phyloP scores from a whole-genome alignment of 2,329 filamentous ascomycete species.

The Hypoxylon sp. region DNA sequence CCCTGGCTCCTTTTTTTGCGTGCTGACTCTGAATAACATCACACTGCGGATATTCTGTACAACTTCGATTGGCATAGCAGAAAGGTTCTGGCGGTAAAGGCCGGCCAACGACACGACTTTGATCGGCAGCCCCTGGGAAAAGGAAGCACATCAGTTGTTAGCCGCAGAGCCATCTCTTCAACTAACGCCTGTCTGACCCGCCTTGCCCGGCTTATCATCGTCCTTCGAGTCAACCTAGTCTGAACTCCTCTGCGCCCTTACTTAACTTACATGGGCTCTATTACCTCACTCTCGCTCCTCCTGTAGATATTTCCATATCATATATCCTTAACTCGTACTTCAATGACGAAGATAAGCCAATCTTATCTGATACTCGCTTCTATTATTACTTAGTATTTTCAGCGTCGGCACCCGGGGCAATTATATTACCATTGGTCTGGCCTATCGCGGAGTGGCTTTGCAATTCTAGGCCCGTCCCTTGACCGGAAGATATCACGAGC shows the following conservation, averaged over 20 bases:
- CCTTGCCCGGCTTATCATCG: constrained; percentile 24
- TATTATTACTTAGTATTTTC: constrained; percentile 62
- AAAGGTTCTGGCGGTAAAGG: constrained; percentile 23
- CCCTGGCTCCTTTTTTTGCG: constrained; percentile 11
- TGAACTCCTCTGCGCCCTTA: constrained; percentile 24
- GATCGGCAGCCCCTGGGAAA: constrained; percentile 14
- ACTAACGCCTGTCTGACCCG: constrained; percentile 24
- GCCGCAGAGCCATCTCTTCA: constrained; percentile 18
- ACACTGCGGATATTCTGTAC: constrained; percentile 22
- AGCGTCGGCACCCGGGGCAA: constrained; percentile 35
- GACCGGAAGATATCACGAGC: constrained; percentile 37
- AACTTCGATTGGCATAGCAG: constrained; percentile 20
- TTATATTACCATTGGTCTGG: constrained; percentile 27
- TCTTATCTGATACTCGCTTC: constrained; percentile 69
- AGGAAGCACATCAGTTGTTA: constrained; percentile 8
- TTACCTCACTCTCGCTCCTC: constrained; percentile 34
- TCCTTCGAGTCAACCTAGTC: constrained; percentile 16
- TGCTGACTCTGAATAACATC: constrained; percentile 26
- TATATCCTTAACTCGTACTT: constrained; percentile 44
- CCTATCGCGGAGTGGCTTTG: constrained; percentile 29
- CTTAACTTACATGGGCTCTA: constrained; percentile 27
- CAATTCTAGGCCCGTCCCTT: constrained; percentile 30
- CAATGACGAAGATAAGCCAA: constrained; percentile 70
- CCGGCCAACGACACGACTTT: constrained; percentile 8
- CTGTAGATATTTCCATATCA: constrained; percentile 39